Conservation (phyloP, 306 rosid species). For the Vachellia pachyceras region DNA sequence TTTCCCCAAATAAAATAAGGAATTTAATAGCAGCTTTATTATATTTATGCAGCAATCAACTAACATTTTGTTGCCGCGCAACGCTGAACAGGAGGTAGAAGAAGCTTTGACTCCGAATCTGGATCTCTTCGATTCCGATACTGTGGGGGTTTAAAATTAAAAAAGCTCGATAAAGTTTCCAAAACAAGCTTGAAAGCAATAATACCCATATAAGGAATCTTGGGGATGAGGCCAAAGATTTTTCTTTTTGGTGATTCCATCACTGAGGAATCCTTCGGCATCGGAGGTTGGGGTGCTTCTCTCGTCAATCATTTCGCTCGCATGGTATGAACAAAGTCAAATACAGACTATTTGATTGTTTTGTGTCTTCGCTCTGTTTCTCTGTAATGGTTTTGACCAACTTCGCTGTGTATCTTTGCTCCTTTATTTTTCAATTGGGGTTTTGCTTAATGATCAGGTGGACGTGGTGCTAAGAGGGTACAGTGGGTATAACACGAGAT, state of each 20-base stretch:
- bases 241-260: conserved; percentile 90
- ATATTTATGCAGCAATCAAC: background rate
- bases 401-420: background rate
- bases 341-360: background rate
- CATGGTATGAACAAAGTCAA: conserved; percentile 45
- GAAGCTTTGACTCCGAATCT: background rate
- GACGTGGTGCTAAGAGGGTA: conserved; percentile 90
- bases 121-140: background rate
- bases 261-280: conserved; percentile 66
- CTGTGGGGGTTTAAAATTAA: background rate
- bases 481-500: conserved; percentile 85
- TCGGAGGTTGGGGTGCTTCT: conserved; percentile 92
- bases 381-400: background rate
- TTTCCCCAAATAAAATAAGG: background rate
- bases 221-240: conserved; percentile 68
- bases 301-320: conserved; percentile 80
- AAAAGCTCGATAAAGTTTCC: background rate
- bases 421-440: background rate
- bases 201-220: background rate
- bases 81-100: background rate
- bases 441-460: conserved; percentile 39
- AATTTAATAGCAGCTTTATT: background rate
- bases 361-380: background rate
- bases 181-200: background rate
- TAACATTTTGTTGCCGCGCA: background rate